Evolutionary conservation across 192 early-diverging fungal species (phyloP).

Genomic region (Allomyces javanicus): DNA sequence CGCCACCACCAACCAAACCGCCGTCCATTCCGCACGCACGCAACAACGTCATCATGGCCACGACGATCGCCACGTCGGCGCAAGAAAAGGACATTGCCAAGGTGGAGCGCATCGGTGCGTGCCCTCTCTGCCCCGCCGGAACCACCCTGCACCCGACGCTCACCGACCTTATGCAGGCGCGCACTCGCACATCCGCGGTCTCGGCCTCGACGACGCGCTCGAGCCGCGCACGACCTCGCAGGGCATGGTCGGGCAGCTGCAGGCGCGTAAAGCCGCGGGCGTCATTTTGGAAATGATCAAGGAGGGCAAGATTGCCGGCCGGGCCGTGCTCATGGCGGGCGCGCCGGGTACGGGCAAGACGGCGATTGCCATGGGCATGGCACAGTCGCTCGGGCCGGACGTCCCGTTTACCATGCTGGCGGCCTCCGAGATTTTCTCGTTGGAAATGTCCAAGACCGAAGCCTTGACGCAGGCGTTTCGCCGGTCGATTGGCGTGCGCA

Average conservation of each 20-base stretch:
- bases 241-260: slow-evolving; percentile 94
- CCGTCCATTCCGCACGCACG: no score
- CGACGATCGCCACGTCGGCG: background rate
- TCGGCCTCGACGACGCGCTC: slow-evolving; percentile 85
- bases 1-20: no score
- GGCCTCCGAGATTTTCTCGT: slow-evolving; percentile 92
- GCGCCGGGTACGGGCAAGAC: slow-evolving; percentile 98
- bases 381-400: slow-evolving; percentile 77
- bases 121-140: background rate
- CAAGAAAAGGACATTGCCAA: slow-evolving; percentile 14
- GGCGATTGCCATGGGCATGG: slow-evolving; percentile 98
- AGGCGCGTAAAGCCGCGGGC: slow-evolving; percentile 89
- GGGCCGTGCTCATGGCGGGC: slow-evolving; percentile 93
- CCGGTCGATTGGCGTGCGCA: slow-evolving; percentile 88
- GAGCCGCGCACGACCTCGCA: slow-evolving; percentile 69
- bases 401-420: slow-evolving; percentile 97
- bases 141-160: background rate
- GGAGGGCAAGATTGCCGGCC: slow-evolving; percentile 91
- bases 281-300: slow-evolving; percentile 93
- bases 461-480: slow-evolving; percentile 94
- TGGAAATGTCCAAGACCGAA: slow-evolving; percentile 98
- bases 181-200: slow-evolving; percentile 92
- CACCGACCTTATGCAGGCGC: slow-evolving; percentile 37
- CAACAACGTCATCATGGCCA: background rate
- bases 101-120: slow-evolving; percentile 26